Evolutionary conservation across 73 alveolate species (phyloP), one percentile per base, ranked within the genome.

Genomic region (Paraurostyla sp.): DNA sequence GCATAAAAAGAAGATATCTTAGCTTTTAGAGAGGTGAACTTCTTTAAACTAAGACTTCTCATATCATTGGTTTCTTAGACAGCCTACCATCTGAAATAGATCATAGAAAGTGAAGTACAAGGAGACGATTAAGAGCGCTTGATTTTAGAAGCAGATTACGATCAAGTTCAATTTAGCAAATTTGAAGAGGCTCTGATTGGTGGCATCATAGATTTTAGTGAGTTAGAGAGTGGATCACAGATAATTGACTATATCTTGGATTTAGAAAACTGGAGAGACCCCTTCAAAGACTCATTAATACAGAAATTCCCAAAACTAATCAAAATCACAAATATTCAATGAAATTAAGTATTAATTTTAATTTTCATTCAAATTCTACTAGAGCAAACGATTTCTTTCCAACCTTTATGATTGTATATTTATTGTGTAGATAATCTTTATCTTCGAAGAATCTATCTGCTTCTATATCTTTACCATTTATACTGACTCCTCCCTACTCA

Each of bases 311-410:
- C 76, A 20, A 50, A 50, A 46, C n/a, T 48, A 18, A 76, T 46
- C 50, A 45, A 76, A 76, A n/a, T 50, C 48, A 50, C 82, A 30
- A 36, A 13, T 9, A 41, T 36, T 23, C n/a, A 71, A 18, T 7
- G 6, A 18, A 3, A 18, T 71, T 35, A 4, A 40, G 9, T 35
- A 22, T 9, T 71, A 71, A 43, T 7, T 7, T 23, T 63, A 27
- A 54, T 30, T 60, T 60, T 60, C 78, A 60, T 75, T 50, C 18
- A 48, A 78, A 18, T 29, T 78, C 75, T 32, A 78, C 27, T 22
- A 78, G 56, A 78, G 76, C 73, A 30, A 78, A 78, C 29, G 48
- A 50, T 42, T 78, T 78, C 56, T 78, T 78, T 9, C 89, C 89
- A 15, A 52, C 78, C 51, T 52, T 78, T n/a, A 78, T 1, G 25